A percentile compares a stretch with the other conserved stretches of the same genome.
phyloP scores from a whole-genome alignment of 306 rosid species.

The Citrullus colocynthis region DNA sequence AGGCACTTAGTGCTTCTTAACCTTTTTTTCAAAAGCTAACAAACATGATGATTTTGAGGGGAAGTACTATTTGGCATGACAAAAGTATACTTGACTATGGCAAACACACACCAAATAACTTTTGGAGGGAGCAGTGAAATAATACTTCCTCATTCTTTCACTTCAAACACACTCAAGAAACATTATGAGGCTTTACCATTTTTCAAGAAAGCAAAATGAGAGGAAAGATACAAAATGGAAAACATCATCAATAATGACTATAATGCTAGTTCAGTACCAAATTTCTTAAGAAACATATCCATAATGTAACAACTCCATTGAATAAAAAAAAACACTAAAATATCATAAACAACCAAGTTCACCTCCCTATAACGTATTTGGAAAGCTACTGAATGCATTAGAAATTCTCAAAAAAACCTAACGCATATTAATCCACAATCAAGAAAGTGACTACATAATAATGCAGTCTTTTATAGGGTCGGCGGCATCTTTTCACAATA shows the following conservation, averaged over 20 bases:
- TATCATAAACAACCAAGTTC: constrained; percentile 3
- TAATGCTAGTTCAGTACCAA: not conserved
- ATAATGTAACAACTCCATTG: constrained; percentile 10
- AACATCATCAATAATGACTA: not conserved
- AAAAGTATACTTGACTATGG: not conserved
- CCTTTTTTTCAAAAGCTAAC: not conserved
- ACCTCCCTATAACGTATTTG: not conserved
- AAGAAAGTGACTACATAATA: constrained; percentile 4
- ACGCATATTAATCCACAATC: not conserved
- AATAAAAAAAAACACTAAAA: not conserved
- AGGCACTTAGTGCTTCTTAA: not conserved
- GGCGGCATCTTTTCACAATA: not conserved
- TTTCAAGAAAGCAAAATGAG: not conserved
- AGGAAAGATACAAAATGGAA: not conserved
- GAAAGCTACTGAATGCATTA: constrained; percentile 6
- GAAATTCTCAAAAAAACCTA: constrained; percentile 1
- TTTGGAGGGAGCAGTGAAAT: not conserved
- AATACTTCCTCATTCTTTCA: not conserved
- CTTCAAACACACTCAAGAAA: not conserved
- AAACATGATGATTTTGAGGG: not conserved
- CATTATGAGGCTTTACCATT: not conserved
- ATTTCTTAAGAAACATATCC: not conserved
- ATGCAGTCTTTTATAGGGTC: not conserved
- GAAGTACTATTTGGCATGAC: not conserved
- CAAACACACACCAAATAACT: not conserved